Conservation (phyloP, 805 yeast species). For the Vanderwaltozyma yarrowii region DNA sequence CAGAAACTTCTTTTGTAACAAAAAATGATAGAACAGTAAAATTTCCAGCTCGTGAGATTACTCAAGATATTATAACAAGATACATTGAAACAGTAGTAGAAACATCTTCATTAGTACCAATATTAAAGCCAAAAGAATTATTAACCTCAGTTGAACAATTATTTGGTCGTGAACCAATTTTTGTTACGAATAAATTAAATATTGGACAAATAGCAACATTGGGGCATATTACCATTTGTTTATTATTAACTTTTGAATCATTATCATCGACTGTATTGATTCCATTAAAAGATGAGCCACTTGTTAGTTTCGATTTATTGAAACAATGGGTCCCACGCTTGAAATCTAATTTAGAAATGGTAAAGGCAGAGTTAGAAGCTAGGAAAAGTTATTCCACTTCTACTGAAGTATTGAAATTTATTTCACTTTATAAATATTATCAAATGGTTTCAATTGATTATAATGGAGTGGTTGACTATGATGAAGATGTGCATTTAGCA, state of each 20-base stretch:
- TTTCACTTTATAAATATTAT: conserved; percentile 19
- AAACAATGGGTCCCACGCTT: conserved; percentile 11
- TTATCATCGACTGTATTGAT: conserved; percentile 22
- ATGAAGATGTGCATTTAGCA: conserved; percentile 25
- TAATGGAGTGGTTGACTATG: conserved; percentile 13
- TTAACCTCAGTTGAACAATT: conserved; percentile 12
- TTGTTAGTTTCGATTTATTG: conserved; percentile 12
- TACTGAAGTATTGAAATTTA: conserved; percentile 13
- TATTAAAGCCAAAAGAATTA: conserved; percentile 16
- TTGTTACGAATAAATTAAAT: conserved; percentile 10
- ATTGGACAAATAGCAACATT: conserved; percentile 14
- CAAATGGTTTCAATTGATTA: conserved; percentile 5
- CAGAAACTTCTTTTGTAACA: conserved; percentile 2
- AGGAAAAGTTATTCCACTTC: conserved; percentile 11
- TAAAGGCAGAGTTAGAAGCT: conserved; percentile 17
- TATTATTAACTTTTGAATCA: conserved; percentile 19
- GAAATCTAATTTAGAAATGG: conserved; percentile 10
- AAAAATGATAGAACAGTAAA: conserved; percentile 8
- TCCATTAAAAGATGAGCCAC: conserved; percentile 19
- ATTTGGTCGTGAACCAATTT: conserved; percentile 14
- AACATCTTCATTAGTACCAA: conserved; percentile 15
- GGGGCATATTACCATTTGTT: conserved; percentile 15
- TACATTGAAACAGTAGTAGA: conserved; percentile 15
- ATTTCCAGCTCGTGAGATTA: conserved; percentile 14
- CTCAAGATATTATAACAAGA: conserved; percentile 14